Evolutionary conservation across 352 stramenopile species (phyloP).

Genomic region (Phytophthora sp.): DNA sequence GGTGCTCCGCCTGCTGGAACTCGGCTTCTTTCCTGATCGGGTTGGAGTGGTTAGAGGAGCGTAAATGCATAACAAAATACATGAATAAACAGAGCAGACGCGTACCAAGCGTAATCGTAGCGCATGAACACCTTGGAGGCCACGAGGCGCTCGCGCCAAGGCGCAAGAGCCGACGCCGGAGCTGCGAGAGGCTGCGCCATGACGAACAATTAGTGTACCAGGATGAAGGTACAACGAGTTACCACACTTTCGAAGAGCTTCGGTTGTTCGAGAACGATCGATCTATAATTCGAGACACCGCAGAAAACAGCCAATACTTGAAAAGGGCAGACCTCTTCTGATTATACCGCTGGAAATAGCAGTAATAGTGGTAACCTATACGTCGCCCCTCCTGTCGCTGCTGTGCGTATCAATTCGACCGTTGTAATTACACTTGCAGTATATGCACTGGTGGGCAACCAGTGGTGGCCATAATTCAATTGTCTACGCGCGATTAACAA

Average conservation of each 20-base stretch:
- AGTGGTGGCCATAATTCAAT: slow-evolving; percentile 33
- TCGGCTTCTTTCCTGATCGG: slow-evolving; percentile 64
- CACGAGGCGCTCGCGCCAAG: slow-evolving; percentile 57
- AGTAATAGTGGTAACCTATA: background rate
- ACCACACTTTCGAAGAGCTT: slow-evolving; percentile 1
- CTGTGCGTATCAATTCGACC: slow-evolving; percentile 1
- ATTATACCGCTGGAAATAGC: slow-evolving; percentile 13
- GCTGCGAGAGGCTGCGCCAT: slow-evolving; percentile 20
- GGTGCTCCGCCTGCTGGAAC: slow-evolving; percentile 53
- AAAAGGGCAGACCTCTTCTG: slow-evolving; percentile 26
- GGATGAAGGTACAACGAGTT: background rate
- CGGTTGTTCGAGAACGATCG: slow-evolving; percentile 42
- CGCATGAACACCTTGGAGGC: slow-evolving; percentile 73
- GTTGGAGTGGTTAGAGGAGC: slow-evolving; percentile 2
- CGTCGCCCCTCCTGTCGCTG: slow-evolving; percentile 25
- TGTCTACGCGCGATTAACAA: slow-evolving; percentile 11
- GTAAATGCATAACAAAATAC: slow-evolving; percentile 18
- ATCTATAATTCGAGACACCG: slow-evolving; percentile 21
- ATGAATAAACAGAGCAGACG: slow-evolving; percentile 6
- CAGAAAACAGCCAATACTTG: slow-evolving; percentile 5
- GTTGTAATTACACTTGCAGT: too few relatives aligned
- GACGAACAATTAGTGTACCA: background rate
- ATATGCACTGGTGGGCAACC: too few relatives aligned
- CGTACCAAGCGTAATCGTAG: slow-evolving; percentile 87
- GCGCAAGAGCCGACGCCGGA: slow-evolving; percentile 34